These are phyloP conservation scores for Medakamo hakoo DNA, from an alignment of 139 green algal species.

Conservation along the genomic window DNA sequence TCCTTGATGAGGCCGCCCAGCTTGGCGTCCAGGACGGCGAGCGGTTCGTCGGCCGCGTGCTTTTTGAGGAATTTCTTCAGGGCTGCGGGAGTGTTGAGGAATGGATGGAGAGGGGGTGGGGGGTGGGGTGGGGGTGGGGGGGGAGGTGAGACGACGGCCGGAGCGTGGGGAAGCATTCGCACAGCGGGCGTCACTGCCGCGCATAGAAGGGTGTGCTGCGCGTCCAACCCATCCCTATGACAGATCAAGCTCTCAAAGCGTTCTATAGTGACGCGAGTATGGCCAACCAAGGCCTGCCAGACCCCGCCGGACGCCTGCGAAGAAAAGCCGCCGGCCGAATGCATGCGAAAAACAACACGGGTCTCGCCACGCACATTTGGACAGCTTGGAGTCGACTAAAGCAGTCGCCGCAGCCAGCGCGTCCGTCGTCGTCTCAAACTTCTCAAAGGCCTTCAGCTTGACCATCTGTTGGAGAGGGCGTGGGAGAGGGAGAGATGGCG, in stretches of 20 bases:
- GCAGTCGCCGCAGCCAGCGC: slow-evolving; percentile 80
- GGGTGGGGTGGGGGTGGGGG: too few species aligned
- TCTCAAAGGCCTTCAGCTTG: slow-evolving; percentile 94
- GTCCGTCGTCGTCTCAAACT: slow-evolving; percentile 96
- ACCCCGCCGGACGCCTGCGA: too few species aligned
- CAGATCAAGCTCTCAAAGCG: too few species aligned
- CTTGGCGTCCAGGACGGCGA: slow-evolving; percentile 91
- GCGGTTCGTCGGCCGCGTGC: slow-evolving; percentile 67
- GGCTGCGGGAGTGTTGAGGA: too few species aligned
- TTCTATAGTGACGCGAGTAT: too few species aligned
- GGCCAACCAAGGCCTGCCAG: too few species aligned
- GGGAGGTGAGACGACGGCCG: too few species aligned
- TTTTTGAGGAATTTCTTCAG: slow-evolving; percentile 99
- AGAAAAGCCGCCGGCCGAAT: background rate
- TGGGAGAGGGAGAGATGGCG: background rate
- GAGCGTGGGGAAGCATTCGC: too few species aligned
- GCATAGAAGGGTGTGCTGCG: too few species aligned
- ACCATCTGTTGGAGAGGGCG: slow-evolving; percentile 44
- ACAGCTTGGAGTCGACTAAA: slow-evolving; percentile 89
- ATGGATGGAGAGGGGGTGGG: too few species aligned
- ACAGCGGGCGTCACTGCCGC: too few species aligned
- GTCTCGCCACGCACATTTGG: slow-evolving; percentile 48
- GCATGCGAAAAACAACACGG: background rate
- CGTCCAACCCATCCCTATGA: too few species aligned
- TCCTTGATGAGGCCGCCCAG: slow-evolving; percentile 94